A percentile compares a stretch with the other conserved stretches of the same genome.
These are phyloP conservation scores for Mycena indigotica DNA, from an alignment of 768 basidiomycete species.

Conservation along the genomic window DNA sequence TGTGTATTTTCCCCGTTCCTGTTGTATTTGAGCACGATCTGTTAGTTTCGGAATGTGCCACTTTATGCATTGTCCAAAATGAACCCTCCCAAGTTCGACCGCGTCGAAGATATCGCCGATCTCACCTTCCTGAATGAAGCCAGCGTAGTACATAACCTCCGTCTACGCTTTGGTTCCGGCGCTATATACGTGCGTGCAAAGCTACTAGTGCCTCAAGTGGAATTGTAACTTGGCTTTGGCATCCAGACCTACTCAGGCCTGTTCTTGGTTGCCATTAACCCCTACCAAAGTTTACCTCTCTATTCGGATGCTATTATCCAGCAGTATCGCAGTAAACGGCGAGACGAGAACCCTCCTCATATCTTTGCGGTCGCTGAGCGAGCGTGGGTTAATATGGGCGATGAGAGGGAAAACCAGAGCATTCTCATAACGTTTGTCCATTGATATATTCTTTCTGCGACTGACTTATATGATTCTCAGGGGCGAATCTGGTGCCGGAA, in stretches of 20 bases:
- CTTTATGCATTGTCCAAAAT: constrained; percentile 88
- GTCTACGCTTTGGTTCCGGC: constrained; percentile 86
- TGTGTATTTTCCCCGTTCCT: constrained; percentile 34
- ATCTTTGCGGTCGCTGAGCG: constrained; percentile 97
- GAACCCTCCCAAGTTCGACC: constrained; percentile 98
- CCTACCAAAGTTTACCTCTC: constrained; percentile 88
- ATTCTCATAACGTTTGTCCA: constrained; percentile 91
- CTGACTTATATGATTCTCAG: constrained; percentile 41
- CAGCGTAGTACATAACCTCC: constrained; percentile 96
- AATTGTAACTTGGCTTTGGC: constrained; percentile 9
- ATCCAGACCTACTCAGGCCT: constrained; percentile 89
- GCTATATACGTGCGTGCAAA: constrained; percentile 80
- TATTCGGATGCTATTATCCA: constrained; percentile 88
- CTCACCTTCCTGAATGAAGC: constrained; percentile 98
- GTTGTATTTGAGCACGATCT: constrained; percentile 1
- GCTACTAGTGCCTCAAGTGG: constrained; percentile 2
- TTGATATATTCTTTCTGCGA: not conserved
- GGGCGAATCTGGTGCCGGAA: constrained; percentile 98
- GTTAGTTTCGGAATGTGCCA: constrained; percentile 68
- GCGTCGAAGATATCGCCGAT: constrained; percentile 97
- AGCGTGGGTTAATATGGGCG: constrained; percentile 98
- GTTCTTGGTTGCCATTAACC: constrained; percentile 98
- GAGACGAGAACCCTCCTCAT: constrained; percentile 93
- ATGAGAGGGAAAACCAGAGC: constrained; percentile 95
- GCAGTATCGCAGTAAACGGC: constrained; percentile 85